Evolutionary conservation across 306 rosid species (phyloP).

Genomic region (Amphicarpaea edgeworthii): DNA sequence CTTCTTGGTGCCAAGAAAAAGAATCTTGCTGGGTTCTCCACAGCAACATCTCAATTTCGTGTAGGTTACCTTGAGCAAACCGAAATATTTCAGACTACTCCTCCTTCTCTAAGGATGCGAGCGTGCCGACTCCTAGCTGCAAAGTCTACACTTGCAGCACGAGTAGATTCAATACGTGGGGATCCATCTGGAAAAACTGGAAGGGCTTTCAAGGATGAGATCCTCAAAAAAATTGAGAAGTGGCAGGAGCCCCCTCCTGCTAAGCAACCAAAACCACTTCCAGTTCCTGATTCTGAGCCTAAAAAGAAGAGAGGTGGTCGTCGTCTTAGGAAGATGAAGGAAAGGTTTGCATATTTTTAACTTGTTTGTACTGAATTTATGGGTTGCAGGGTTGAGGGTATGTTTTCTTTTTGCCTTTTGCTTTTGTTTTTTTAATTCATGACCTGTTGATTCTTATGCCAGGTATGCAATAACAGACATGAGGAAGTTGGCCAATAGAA

Average conservation of each 20-base stretch:
- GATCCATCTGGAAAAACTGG: constrained; percentile 91
- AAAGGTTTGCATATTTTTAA: constrained; percentile 58
- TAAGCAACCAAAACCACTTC: constrained; percentile 95
- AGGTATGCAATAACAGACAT: constrained; percentile 91
- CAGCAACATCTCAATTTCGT: constrained; percentile 94
- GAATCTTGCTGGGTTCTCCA: constrained; percentile 94
- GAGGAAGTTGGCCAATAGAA: constrained; percentile 95
- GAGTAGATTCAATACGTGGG: constrained; percentile 89
- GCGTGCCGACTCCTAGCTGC: constrained; percentile 89
- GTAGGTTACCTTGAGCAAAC: constrained; percentile 93
- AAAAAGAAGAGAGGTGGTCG: constrained; percentile 99
- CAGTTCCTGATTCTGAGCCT: constrained; percentile 98
- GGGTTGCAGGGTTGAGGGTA: neutral
- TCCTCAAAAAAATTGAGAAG: constrained; percentile 91
- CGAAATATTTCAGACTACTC: constrained; percentile 87
- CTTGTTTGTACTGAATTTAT: neutral
- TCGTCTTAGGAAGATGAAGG: constrained; percentile 87
- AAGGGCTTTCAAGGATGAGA: constrained; percentile 69
- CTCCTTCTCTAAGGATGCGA: constrained; percentile 87
- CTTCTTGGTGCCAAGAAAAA: constrained; percentile 97
- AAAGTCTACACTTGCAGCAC: constrained; percentile 91
- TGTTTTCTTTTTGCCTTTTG: neutral
- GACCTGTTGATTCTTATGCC: constrained; percentile 45
- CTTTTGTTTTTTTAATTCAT: neutral
- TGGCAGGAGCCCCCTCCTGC: constrained; percentile 99